Evolutionary conservation across 2,329 filamentous ascomycete species (phyloP), one percentile per base, ranked within the genome.

Genomic region (Zasmidium angulare): DNA sequence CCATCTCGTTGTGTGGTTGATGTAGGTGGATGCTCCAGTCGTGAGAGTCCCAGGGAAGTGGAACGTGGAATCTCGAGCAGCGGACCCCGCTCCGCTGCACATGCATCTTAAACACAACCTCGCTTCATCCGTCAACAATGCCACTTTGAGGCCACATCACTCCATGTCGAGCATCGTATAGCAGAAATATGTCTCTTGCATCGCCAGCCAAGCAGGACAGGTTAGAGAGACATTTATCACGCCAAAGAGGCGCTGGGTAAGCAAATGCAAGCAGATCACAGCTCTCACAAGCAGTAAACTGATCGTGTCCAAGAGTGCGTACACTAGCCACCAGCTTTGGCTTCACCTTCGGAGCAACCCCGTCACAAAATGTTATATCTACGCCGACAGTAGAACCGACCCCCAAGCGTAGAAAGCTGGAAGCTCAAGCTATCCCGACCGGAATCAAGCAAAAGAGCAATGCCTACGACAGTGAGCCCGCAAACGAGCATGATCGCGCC

Each of bases 1-100:
- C 83, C 86, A 88, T 87, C 31, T 53, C 2, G 22, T n/a, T 20
- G 43, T 72, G 69, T 68, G 63, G 68, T n/a, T 46, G 53, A 47
- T 67, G 46, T 29, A 43, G n/a, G 36, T 43, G 36, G 14, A 19
- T 17, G 36, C n/a, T n/a, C n/a, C n/a, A n/a, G 14, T 9, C 6
- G 26, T 29, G 40, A 43, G 7, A 43, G 40, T 14, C 26, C 26
- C 26, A 11, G 26, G 6, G 11, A 4, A 29, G 26, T 29, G 26
- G 26, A 29, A 6, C 11, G 6, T 4, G 6, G 26, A 11, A 29
- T 29, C 6, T 29, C 4, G 26, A 6, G 26, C n/a, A 11, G 26
- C 26, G 26, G 26, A 29, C 26, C 26, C 26, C 4, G 26, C 26
- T 29, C 26, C 26, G 26, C 26, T 6, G 26, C 26, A n/a, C n/a